A percentile compares a stretch with the other conserved stretches of the same genome.
Conservation (phyloP, 306 rosid genomes). For the Spatholobus suberectus region DNA sequence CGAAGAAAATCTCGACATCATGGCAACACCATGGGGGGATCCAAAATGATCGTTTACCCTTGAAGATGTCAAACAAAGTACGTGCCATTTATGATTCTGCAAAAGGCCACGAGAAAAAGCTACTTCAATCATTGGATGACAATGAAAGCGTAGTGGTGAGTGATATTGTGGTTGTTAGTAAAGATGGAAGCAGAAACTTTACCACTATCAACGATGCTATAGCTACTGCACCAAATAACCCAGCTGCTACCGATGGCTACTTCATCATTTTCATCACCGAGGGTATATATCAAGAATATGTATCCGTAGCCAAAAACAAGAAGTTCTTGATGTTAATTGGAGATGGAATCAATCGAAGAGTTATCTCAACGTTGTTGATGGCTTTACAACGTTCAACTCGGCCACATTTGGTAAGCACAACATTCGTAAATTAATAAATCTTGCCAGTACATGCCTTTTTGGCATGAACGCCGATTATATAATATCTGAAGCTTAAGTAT, state of each 20-base stretch:
- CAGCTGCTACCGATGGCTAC: slow-evolving; percentile 53
- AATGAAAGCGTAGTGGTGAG: slow-evolving; percentile 46
- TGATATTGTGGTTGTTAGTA: slow-evolving; percentile 62
- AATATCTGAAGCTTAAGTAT: not conserved
- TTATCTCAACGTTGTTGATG: slow-evolving; percentile 67
- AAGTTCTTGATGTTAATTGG: slow-evolving; percentile 69
- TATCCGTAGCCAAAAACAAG: slow-evolving; percentile 59
- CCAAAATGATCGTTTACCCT: slow-evolving; percentile 53
- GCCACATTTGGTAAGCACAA: slow-evolving; percentile 70
- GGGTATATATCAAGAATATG: slow-evolving; percentile 73
- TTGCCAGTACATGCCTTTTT: not conserved
- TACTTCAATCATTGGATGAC: slow-evolving; percentile 40
- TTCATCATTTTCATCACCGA: slow-evolving; percentile 59
- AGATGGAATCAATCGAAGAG: slow-evolving; percentile 70
- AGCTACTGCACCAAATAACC: slow-evolving; percentile 67
- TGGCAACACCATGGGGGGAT: slow-evolving; percentile 40
- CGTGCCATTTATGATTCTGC: slow-evolving; percentile 56
- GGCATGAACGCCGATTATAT: not conserved
- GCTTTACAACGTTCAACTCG: slow-evolving; percentile 78
- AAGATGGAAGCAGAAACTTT: slow-evolving; percentile 72
- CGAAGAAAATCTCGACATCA: slow-evolving; percentile 38
- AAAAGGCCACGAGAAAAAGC: slow-evolving; percentile 53
- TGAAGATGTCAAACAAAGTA: slow-evolving; percentile 55
- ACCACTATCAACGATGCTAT: slow-evolving; percentile 67
- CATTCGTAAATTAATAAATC: not conserved